phyloP scores from a whole-genome alignment of 2,329 filamentous ascomycete species.

The Aphanoascus verrucosus region DNA sequence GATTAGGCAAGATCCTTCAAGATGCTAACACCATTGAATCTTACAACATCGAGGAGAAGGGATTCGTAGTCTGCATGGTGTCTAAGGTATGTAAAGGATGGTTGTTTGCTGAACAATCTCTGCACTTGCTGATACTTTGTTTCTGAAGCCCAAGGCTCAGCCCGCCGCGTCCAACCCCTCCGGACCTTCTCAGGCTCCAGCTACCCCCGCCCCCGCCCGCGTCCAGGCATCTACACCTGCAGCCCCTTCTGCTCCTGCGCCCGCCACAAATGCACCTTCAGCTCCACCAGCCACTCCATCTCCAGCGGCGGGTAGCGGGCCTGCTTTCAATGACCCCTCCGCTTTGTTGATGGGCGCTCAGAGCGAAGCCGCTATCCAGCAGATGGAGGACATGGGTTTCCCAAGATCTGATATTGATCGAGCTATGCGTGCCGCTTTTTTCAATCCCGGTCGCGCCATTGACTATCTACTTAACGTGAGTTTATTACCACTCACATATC shows the following conservation, averaged over 20 bases:
- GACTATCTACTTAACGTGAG: slow-evolving; percentile 84
- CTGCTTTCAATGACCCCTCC: slow-evolving; percentile 58
- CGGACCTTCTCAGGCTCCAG: slow-evolving; percentile 28
- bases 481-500: background rate
- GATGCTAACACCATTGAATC: slow-evolving; percentile 94
- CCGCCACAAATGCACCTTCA: slow-evolving; percentile 12
- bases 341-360: slow-evolving; percentile 78
- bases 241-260: slow-evolving; percentile 15
- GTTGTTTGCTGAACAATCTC: background rate
- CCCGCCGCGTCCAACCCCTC: slow-evolving; percentile 23
- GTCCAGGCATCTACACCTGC: slow-evolving; percentile 11
- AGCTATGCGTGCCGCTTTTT: slow-evolving; percentile 92
- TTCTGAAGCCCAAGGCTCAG: slow-evolving; percentile 45
- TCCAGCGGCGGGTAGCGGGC: slow-evolving; percentile 22
- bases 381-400: slow-evolving; percentile 98
- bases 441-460: slow-evolving; percentile 92
- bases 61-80: slow-evolving; percentile 97
- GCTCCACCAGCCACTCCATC: slow-evolving; percentile 16
- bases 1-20: slow-evolving; percentile 90
- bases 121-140: slow-evolving; percentile 11
- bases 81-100: slow-evolving; percentile 62
- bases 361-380: slow-evolving; percentile 68
- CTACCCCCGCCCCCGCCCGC: slow-evolving; percentile 19
- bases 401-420: slow-evolving; percentile 76
- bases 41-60: slow-evolving; percentile 99